phyloP scores from a whole-genome alignment of 257 asterid genomes.

The Handroanthus guayacan region DNA sequence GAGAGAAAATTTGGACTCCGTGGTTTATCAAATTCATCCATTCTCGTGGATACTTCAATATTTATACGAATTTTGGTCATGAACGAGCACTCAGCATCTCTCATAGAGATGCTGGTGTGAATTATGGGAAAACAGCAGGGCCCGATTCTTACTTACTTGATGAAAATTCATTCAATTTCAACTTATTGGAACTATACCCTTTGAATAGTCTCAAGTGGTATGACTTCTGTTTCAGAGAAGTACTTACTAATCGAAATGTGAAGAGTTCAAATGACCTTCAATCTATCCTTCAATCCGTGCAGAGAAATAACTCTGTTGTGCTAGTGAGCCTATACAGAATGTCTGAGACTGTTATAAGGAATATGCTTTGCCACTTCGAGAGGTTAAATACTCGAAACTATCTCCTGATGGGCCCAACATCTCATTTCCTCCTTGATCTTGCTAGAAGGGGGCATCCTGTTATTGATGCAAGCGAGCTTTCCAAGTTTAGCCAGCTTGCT shows the following conservation, averaged over 20 bases:
- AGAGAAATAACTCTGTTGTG: conserved; percentile 57
- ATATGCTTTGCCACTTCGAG: conserved; percentile 88
- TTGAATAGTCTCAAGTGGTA: conserved; percentile 79
- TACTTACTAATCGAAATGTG: conserved; percentile 59
- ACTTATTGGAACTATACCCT: conserved; percentile 64
- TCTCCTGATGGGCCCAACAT: conserved; percentile 64
- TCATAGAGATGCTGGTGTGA: conserved; percentile 94
- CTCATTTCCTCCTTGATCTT: conserved; percentile 70
- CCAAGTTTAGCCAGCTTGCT: conserved; percentile 43
- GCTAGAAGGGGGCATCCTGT: conserved; percentile 87
- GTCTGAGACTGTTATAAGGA: conserved; percentile 59
- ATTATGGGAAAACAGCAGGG: conserved; percentile 86
- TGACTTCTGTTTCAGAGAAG: conserved; percentile 81
- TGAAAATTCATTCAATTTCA: conserved; percentile 52
- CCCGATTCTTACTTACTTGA: conserved; percentile 84
- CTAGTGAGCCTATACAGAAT: conserved; percentile 63
- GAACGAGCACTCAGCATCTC: conserved; percentile 87
- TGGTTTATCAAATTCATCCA: conserved; percentile 96
- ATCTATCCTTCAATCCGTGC: conserved; percentile 59
- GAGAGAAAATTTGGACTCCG: conserved; percentile 98
- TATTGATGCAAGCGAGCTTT: conserved; percentile 60
- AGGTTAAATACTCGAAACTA: conserved; percentile 69
- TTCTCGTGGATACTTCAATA: conserved; percentile 78
- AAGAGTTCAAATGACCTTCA: conserved; percentile 59
- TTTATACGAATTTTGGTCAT: conserved; percentile 76